phyloP scores from a whole-genome alignment of 192 early-diverging fungal species.

The Phycomyces blakesleeanus region DNA sequence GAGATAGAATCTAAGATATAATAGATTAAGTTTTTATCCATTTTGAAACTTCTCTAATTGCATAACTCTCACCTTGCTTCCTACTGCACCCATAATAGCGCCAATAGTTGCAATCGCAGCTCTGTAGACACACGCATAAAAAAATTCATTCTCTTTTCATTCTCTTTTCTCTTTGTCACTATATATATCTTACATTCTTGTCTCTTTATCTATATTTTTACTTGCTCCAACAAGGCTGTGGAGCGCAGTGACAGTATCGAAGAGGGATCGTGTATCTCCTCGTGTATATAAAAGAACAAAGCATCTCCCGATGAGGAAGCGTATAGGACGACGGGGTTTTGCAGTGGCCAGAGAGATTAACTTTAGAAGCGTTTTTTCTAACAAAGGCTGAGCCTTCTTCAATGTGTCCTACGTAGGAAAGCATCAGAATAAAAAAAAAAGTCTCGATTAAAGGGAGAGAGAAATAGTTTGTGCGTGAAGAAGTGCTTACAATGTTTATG shows the following conservation, averaged over 20 bases:
- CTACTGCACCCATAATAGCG: slow-evolving; percentile 70
- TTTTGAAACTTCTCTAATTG: neutral
- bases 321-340: slow-evolving; percentile 63
- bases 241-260: slow-evolving; percentile 69
- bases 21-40: neutral
- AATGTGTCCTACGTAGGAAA: slow-evolving; percentile 43
- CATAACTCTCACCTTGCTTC: slow-evolving; percentile 76
- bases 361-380: slow-evolving; percentile 74
- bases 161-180: slow-evolving; percentile 52
- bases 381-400: slow-evolving; percentile 59
- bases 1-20: slow-evolving; percentile 50
- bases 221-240: slow-evolving; percentile 54
- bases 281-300: slow-evolving; percentile 66
- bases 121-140: slow-evolving; percentile 27
- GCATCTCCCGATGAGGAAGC: slow-evolving; percentile 66
- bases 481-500: slow-evolving; percentile 41
- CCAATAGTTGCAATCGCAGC: slow-evolving; percentile 76
- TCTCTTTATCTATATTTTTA: slow-evolving; percentile 57
- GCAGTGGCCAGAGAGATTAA: slow-evolving; percentile 59
- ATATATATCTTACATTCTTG: slow-evolving; percentile 56
- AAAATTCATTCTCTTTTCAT: neutral
- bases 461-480: neutral
- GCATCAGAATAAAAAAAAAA: too few relatives aligned
- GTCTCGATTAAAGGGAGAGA: too few relatives aligned
- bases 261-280: slow-evolving; percentile 72